These are phyloP conservation scores for Amauroascus niger DNA, from an alignment of 2,329 filamentous ascomycete genomes.

Conservation along the genomic window DNA sequence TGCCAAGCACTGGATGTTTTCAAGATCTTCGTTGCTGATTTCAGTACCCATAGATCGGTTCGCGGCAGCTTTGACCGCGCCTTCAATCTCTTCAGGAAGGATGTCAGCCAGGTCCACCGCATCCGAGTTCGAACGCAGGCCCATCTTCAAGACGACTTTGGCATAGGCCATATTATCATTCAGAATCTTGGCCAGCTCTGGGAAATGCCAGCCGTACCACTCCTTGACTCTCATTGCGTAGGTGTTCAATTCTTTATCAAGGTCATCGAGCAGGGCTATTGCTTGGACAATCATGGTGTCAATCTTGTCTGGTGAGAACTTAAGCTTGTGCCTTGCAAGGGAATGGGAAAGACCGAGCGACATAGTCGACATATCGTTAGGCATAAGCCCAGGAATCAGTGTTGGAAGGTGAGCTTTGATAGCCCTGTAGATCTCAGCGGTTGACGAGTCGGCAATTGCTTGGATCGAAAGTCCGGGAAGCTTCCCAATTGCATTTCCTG, in stretches of 20 bases:
- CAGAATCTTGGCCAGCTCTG: constrained; percentile 91
- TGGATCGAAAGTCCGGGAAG: constrained; percentile 79
- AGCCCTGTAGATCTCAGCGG: constrained; percentile 83
- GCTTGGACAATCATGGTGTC: constrained; percentile 99
- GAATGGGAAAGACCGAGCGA: constrained; percentile 93
- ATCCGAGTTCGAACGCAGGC: constrained; percentile 72
- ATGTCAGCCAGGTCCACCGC: constrained; percentile 75
- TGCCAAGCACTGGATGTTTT: constrained; percentile 83
- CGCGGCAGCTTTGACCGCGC: constrained; percentile 81
- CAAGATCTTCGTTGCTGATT: constrained; percentile 82
- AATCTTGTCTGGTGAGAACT: constrained; percentile 97
- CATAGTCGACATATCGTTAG: constrained; percentile 86
- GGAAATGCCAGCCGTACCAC: constrained; percentile 99
- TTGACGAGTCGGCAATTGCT: constrained; percentile 69
- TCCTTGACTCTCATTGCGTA: constrained; percentile 99
- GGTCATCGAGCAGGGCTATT: constrained; percentile 82
- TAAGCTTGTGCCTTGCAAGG: constrained; percentile 92
- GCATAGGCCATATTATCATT: constrained; percentile 96
- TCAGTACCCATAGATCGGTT: constrained; percentile 99
- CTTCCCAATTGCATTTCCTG: constrained; percentile 78
- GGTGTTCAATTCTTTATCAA: constrained; percentile 98
- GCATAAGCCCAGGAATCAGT: constrained; percentile 76
- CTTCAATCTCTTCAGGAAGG: constrained; percentile 89
- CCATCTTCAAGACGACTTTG: constrained; percentile 76
- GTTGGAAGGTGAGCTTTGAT: constrained; percentile 86